Percentiles rank a stretch among this genome's conserved stretches.
phyloP scores from a whole-genome alignment of 495 filamentous ascomycete genomes.

The Durotheca rogersii region DNA sequence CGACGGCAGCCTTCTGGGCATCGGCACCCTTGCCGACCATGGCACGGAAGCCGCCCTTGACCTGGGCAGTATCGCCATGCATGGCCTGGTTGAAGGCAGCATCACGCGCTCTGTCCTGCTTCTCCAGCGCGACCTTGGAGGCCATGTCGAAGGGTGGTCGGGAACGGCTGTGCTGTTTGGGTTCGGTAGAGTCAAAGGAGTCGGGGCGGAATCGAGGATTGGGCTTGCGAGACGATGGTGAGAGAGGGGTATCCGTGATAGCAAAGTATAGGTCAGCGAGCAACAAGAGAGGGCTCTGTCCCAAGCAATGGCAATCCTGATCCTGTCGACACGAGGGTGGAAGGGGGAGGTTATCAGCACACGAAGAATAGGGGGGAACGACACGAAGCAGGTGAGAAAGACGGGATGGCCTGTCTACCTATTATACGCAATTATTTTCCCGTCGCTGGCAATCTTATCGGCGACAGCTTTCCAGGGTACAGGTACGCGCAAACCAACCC shows the following conservation, averaged over 20 bases:
- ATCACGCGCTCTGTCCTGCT: conserved; percentile 85
- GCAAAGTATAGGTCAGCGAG: too few species aligned
- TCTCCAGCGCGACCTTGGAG: conserved; percentile 64
- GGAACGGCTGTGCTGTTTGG: too few species aligned
- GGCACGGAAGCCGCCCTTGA: conserved; percentile 71
- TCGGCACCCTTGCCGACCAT: conserved; percentile 81
- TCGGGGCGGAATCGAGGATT: too few species aligned
- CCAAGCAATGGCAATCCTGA: too few species aligned
- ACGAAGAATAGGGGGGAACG: conserved; percentile 15
- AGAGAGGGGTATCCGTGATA: background rate
- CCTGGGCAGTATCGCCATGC: conserved; percentile 79
- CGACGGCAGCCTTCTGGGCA: conserved; percentile 85
- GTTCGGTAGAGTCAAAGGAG: too few species aligned
- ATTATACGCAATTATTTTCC: background rate
- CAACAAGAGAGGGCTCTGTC: too few species aligned
- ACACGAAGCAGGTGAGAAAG: background rate
- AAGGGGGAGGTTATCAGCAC: background rate
- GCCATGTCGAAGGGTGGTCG: conserved; percentile 57
- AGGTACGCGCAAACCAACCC: too few species aligned
- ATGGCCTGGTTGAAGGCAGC: conserved; percentile 88
- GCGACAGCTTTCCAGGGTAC: conserved; percentile 14
- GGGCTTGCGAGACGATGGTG: too few species aligned
- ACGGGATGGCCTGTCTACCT: background rate
- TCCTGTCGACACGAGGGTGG: conserved; percentile 2
- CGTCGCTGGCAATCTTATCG: conserved; percentile 6